Base-by-base conservation (phyloP, 805 yeast species). In the Saccharomyces jurei region DNA sequence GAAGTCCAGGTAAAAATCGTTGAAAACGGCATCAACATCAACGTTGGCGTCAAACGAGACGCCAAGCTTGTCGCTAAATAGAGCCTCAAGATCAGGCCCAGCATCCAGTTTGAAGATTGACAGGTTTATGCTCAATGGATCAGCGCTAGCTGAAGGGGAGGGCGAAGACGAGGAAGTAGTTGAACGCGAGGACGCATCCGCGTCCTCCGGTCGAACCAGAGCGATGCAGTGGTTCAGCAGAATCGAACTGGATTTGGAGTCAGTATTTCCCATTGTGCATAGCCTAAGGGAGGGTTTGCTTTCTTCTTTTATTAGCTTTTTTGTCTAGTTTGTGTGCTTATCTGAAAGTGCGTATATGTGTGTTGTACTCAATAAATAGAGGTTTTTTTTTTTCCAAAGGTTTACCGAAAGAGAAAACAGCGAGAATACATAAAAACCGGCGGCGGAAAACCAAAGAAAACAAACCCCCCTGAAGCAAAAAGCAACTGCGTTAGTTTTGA, bases 231-330 rank as follows among this genome's bases (percentile, higher is more conserved):
- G 88, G 62, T 78, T 78, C 65, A 81, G 82, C 68, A 63, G 66
- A 10, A 81, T 79, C 52, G 74, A 73, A 46, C 52, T 58, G 41
- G 80, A 71, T 63, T 78, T 84, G 26, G 91, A 87, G 54, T 87
- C 92, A n/a, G 84, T 74, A 31, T 84, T 79, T 46, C 86, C 90
- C 96, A 89, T 89, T 46, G 17, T 22, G 26, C 21, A 36, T 25
- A 27, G 10, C 22, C 32, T 46, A 10, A 17, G 48, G 48, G 27
- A 13, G 30, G 3, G 32, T 17, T 17, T n/a, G 22, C 8, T 31
- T 13, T 31, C 36, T 31, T 31, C 14, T n/a, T 31, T n/a, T 31
- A 31, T 14, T 31, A 31, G 31, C 48, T 21, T 26, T n/a, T 29
- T 9, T 8, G 26, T 11, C 47, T 26, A 17, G 8, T 26, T 25